Evolutionary conservation across 2,329 filamentous ascomycete species (phyloP).

Genomic region (Alternaria metachromatica): DNA sequence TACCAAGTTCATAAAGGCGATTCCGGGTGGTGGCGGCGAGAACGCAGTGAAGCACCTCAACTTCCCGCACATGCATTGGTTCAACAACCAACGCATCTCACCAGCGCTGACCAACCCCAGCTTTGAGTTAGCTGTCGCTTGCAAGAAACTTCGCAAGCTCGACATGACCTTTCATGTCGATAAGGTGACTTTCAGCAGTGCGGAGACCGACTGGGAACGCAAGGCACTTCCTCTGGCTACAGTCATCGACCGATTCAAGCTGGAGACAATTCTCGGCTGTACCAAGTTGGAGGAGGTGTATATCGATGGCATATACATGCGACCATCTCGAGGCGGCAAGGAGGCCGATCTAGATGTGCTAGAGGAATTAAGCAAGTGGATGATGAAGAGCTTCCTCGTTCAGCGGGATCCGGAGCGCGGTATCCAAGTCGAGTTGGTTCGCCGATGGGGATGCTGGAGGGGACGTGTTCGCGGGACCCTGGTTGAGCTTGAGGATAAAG

Average conservation of each 20-base stretch:
- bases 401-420: neutral
- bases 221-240: neutral
- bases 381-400: conserved; percentile 9
- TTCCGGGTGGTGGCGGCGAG: neutral
- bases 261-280: neutral
- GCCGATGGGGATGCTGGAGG: conserved; percentile 4
- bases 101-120: neutral
- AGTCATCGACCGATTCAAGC: neutral
- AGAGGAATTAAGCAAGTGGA: conserved; percentile 4
- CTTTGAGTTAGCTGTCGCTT: neutral
- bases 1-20: neutral
- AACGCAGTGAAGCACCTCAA: conserved; percentile 4
- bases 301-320: conserved; percentile 3
- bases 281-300: neutral
- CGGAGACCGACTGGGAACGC: neutral
- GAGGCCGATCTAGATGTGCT: neutral
- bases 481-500: neutral
- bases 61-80: conserved; percentile 10
- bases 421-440: neutral
- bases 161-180: neutral
- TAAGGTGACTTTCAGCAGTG: neutral
- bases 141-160: neutral
- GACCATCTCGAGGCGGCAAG: neutral
- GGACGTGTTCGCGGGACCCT: neutral
- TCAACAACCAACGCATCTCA: neutral